Base-by-base conservation (phyloP, 2,329 filamentous ascomycete genomes). In the Colletotrichum theobromicola region DNA sequence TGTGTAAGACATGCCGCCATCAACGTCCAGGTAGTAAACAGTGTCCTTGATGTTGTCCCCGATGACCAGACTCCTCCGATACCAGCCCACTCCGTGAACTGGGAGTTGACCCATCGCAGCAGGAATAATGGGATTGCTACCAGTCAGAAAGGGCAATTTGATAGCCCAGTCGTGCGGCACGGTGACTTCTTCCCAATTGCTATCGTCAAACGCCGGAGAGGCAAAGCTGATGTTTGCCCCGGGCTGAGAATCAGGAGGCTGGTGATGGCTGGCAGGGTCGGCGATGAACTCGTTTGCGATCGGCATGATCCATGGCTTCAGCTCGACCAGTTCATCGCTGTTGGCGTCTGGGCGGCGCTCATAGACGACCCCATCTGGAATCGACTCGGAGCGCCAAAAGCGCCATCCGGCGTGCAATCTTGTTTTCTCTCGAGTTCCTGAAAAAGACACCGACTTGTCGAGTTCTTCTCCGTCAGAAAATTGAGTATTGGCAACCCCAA, bases 51-150 rank as follows among this genome's bases (percentile, higher is more conserved):
- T 18, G 16, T 16, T 18, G 24, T 87, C 87, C 89, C 7, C 88
- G 86, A 15, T 83, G 83, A 3, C 87, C 81, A 76, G 88, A 4
- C 79, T 85, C 34, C 83, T 82, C 7, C 88, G 86, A 77, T 90
- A 90, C 88, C 88, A 90, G 7, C 86, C 88, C 2, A 90, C 84
- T 2, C 88, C 88, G n/a, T 89, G 84, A 28, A 84, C 82, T 1
- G 88, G 88, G 30, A 90, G 77, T 4, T 85, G 82, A 21, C 83
- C 83, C 80, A 85, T 84, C 21, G 55, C 55, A 26, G 55, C 24
- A 16, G 55, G 55, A 26, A 58, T 58, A 24, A 32, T 58, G 12
- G 55, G 55, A 5, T 1, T 58, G 13, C 81, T 83, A 5, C 85
- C 84, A 13, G 78, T 77, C 1, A 87, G 77, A 71, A 88, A 89